Base-by-base conservation (phyloP, 768 basidiomycete species). In the Pisolithus orientalis region DNA sequence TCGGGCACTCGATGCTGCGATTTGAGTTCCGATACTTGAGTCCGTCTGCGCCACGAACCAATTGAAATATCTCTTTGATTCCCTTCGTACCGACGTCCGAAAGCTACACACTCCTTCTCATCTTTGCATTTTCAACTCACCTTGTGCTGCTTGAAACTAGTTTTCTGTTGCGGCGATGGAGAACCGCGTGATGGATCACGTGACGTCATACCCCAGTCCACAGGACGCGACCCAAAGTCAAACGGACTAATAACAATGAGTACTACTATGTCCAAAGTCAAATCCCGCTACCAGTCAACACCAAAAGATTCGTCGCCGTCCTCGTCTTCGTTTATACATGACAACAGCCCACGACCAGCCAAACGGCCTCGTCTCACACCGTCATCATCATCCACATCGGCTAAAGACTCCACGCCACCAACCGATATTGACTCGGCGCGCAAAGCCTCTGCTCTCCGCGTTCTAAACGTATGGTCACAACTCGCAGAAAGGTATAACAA, bases 401-500 rank as follows among this genome's bases (percentile, higher is more conserved):
- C 75, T 44, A 65, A 57, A 31, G 63, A 59, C 17, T 57, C 54
- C 13, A 60, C 62, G 16, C 56, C 66, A 28, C 64, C 61, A 17
- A 55, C 73, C 4, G 77, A 82, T 55, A 67, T 82, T 21, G 67
- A 80, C 49, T 74, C 76, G 34, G 81, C 80, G 34, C 74, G 84
- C 42, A 73, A 80, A 49, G 83, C 78, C 24, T 69, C 66, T 11
- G 73, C 75, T 5, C 66, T 73, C 58, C 81, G 83, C 3, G 70
- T 90, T 37, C 69, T 80, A 24, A 76, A 79, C 57, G 70, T 79
- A 13, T 90, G 89, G 88, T 73, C 78, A 27, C 73, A 79, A 48
- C 78, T 91, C 4, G 87, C 79, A 3, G 80, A 84, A 45, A 78
- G 85, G 25, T 85, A 90, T 62, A 75, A 78, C 32, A 75, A 79